phyloP scores from a whole-genome alignment of 2,329 filamentous ascomycete genomes.

The Cyphellophora attinorum region DNA sequence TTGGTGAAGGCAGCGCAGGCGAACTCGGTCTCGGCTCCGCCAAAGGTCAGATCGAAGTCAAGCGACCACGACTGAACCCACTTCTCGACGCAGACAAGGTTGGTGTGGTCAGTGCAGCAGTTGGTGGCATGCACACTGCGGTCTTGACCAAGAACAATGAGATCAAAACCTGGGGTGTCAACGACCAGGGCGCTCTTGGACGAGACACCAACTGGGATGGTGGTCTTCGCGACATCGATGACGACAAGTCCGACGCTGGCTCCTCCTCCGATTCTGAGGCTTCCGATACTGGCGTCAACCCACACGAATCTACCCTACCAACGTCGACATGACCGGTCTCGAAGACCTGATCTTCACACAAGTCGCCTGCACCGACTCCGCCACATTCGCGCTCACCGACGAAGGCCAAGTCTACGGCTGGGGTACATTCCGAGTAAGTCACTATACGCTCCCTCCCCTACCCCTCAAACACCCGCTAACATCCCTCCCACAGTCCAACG shows the following conservation, averaged over 20 bases:
- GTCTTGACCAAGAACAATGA: constrained; percentile 69
- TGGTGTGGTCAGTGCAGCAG: constrained; percentile 45
- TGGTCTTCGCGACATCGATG: constrained; percentile 12
- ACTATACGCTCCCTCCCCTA: background rate
- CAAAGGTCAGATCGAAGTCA: constrained; percentile 54
- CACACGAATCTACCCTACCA: constrained; percentile 57
- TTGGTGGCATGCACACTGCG: constrained; percentile 66
- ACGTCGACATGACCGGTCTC: constrained; percentile 45
- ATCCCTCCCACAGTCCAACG: constrained; percentile 36
- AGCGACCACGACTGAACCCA: constrained; percentile 59
- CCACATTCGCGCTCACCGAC: constrained; percentile 65
- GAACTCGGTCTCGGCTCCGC: constrained; percentile 68
- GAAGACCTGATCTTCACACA: constrained; percentile 55
- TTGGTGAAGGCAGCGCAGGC: constrained; percentile 64
- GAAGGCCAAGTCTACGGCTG: constrained; percentile 72
- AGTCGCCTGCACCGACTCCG: constrained; percentile 63
- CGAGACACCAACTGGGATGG: constrained; percentile 54
- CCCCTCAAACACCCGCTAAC: constrained; percentile 1
- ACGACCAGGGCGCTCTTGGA: constrained; percentile 70
- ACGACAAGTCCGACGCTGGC: constrained; percentile 26
- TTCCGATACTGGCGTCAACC: constrained; percentile 51
- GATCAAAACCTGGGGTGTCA: constrained; percentile 82
- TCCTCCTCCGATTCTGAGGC: constrained; percentile 1
- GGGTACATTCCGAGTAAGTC: constrained; percentile 65
- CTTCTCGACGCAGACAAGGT: constrained; percentile 46